phyloP scores from a whole-genome alignment of 108 stramenopile species.

The Nitzschia sp. region DNA sequence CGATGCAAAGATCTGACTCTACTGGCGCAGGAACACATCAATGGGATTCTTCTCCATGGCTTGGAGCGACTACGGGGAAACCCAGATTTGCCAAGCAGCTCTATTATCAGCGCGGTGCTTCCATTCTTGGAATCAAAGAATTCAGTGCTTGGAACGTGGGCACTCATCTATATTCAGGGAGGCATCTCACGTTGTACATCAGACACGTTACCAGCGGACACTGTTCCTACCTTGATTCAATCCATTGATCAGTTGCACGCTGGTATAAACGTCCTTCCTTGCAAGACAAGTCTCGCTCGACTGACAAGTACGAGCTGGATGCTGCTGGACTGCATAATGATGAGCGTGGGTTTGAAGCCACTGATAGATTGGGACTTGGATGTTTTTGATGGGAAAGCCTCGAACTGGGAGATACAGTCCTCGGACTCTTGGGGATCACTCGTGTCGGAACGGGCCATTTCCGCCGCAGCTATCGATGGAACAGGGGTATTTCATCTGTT shows the following conservation, averaged over 20 bases:
- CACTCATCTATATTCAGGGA: constrained; percentile 21
- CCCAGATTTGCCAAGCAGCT: not conserved
- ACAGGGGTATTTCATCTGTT: constrained; percentile 11
- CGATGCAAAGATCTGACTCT: not conserved
- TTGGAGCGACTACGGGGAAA: constrained; percentile 28
- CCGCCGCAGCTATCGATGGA: constrained; percentile 1
- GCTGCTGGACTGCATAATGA: constrained; percentile 22
- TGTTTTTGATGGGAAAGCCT: not conserved
- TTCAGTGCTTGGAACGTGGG: constrained; percentile 23
- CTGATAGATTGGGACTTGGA: constrained; percentile 23
- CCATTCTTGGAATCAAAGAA: constrained; percentile 13
- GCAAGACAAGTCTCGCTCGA: not conserved
- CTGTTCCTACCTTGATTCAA: constrained; percentile 14
- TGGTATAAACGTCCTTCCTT: not conserved
- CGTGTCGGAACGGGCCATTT: not conserved
- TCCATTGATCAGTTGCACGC: constrained; percentile 17
- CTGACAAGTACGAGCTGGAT: constrained; percentile 19
- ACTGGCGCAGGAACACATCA: constrained; percentile 5
- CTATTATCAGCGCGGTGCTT: not conserved
- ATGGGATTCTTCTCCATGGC: constrained; percentile 19
- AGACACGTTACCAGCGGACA: not conserved
- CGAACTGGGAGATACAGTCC: not conserved
- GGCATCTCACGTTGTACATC: constrained; percentile 16
- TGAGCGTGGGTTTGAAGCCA: constrained; percentile 10
- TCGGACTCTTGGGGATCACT: not conserved